Percentiles rank a stretch among this genome's conserved stretches.
phyloP scores from a whole-genome alignment of 2,329 filamentous ascomycete genomes.

The Botrytis paeoniae region DNA sequence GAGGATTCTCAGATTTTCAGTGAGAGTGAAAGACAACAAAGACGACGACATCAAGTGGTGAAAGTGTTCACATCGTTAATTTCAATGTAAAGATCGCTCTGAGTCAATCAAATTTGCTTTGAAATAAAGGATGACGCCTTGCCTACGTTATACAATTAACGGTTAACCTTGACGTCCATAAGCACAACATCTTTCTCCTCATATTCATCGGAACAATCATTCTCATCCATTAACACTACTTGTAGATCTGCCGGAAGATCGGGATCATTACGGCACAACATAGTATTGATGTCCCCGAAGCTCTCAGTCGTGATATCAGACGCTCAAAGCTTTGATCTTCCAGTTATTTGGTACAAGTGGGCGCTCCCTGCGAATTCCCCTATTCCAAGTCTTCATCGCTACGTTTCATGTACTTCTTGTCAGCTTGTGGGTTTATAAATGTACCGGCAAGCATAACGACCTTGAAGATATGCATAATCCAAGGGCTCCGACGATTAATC shows the following conservation, averaged over 20 bases:
- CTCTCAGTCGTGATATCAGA: background rate
- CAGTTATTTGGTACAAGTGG: background rate
- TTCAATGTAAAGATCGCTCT: background rate
- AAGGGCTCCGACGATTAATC: background rate
- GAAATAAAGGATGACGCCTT: background rate
- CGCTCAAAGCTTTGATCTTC: background rate
- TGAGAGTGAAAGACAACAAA: background rate
- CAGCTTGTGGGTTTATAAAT: background rate
- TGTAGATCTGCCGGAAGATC: background rate
- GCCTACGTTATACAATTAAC: background rate
- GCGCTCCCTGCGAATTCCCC: background rate
- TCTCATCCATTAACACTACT: background rate
- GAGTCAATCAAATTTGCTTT: background rate
- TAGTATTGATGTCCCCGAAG: background rate
- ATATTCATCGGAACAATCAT: background rate
- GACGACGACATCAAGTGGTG: background rate
- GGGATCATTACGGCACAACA: no score
- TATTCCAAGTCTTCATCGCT: background rate
- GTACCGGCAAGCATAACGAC: background rate
- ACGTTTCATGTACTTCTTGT: background rate
- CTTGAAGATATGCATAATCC: background rate
- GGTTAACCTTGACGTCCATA: background rate
- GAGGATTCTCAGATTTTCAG: background rate
- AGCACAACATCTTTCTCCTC: background rate
- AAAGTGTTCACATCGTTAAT: background rate